phyloP scores from a whole-genome alignment of 2,329 filamentous ascomycete species.

The Calonectria ilicicola region DNA sequence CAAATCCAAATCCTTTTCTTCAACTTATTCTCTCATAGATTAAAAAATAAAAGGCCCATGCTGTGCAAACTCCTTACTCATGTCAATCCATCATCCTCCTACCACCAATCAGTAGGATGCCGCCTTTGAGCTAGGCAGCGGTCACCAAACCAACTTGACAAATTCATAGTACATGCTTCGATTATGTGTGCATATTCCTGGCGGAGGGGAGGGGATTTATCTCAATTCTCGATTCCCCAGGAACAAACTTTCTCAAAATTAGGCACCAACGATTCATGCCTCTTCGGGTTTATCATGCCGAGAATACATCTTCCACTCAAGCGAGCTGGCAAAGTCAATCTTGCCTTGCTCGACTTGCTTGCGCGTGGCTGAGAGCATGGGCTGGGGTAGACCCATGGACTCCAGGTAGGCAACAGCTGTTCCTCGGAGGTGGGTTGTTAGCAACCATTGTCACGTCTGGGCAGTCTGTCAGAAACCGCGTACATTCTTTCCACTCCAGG shows the following conservation, averaged over 20 bases:
- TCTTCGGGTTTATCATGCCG: constrained; percentile 66
- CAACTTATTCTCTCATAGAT: background rate
- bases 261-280: constrained; percentile 8
- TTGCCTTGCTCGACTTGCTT: constrained; percentile 72
- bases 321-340: constrained; percentile 66
- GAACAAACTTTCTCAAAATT: background rate
- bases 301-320: constrained; percentile 73
- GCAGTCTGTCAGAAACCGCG: constrained; percentile 45
- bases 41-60: background rate
- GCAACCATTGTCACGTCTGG: constrained; percentile 7
- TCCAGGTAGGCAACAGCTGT: constrained; percentile 71
- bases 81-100: background rate
- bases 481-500: constrained; percentile 82
- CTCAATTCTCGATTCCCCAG: background rate
- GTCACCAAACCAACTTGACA: background rate
- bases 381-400: constrained; percentile 74
- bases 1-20: background rate
- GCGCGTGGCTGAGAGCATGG: constrained; percentile 68
- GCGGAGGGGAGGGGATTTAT: background rate
- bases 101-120: too few species aligned
- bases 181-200: background rate
- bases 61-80: background rate
- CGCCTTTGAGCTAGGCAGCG: background rate
- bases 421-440: constrained; percentile 10
- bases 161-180: background rate